A percentile compares a stretch with the other conserved stretches of the same genome.
phyloP scores from a whole-genome alignment of 2,329 filamentous ascomycete species.

The Hortaea sp. region DNA sequence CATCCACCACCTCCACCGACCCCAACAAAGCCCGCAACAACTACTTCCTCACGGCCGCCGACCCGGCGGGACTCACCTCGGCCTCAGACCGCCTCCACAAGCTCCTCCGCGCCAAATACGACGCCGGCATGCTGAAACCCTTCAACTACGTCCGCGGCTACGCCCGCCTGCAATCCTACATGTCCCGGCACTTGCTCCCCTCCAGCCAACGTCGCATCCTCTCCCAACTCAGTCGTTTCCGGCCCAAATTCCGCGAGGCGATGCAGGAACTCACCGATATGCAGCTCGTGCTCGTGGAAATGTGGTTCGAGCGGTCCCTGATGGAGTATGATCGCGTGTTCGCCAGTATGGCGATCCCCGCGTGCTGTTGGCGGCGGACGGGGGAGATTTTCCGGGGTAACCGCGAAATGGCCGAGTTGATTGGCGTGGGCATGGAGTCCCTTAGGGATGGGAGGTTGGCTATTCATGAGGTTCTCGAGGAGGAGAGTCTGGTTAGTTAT shows the following conservation, averaged over 20 bases:
- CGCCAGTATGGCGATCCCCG: conserved; percentile 96
- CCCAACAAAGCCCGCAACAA: conserved; percentile 64
- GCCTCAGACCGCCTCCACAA: conserved; percentile 94
- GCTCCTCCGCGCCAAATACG: conserved; percentile 87
- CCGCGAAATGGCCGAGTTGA: conserved; percentile 96
- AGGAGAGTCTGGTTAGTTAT: conserved; percentile 90
- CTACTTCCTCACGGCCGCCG: conserved; percentile 94
- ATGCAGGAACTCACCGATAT: conserved; percentile 88
- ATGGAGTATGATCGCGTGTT: conserved; percentile 99
- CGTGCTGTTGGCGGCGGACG: conserved; percentile 92
- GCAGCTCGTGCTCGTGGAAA: conserved; percentile 88
- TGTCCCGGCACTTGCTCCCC: conserved; percentile 77
- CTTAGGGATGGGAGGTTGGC: conserved; percentile 89
- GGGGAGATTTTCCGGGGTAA: conserved; percentile 97
- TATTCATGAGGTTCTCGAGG: conserved; percentile 88
- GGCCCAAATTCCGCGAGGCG: conserved; percentile 91
- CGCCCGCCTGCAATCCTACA: conserved; percentile 76
- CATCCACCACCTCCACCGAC: conserved; percentile 50
- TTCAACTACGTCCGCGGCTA: conserved; percentile 99
- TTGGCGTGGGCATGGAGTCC: conserved; percentile 82
- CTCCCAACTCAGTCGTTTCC: conserved; percentile 81
- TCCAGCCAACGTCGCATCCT: conserved; percentile 83
- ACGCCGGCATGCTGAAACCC: conserved; percentile 84
- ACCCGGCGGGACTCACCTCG: conserved; percentile 75
- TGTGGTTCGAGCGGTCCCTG: conserved; percentile 95